A percentile compares a stretch with the other conserved stretches of the same genome.
Evolutionary conservation across 208 protist species (phyloP).

Genomic region (Leishmania mexicana): DNA sequence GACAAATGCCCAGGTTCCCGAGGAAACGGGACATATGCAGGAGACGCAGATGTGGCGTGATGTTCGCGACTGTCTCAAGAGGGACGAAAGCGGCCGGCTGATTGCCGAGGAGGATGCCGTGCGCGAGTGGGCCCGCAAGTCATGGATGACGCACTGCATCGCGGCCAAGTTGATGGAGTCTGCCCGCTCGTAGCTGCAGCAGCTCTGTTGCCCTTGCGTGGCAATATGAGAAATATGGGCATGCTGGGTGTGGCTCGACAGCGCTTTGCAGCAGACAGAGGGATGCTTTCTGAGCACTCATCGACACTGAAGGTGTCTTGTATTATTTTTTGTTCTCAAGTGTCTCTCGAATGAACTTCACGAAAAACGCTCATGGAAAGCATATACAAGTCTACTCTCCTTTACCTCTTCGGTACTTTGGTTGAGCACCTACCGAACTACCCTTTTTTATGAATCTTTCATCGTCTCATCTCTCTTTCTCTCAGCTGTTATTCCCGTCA

Average conservation of each 20-base stretch:
- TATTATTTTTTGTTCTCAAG: neutral
- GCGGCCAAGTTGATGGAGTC: constrained; percentile 55
- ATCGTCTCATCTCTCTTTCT: neutral
- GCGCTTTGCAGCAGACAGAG: neutral
- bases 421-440: neutral
- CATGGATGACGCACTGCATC: constrained; percentile 60
- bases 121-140: constrained; percentile 47
- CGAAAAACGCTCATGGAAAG: neutral
- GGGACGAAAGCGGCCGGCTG: constrained; percentile 23
- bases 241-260: neutral
- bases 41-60: constrained; percentile 66
- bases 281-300: neutral
- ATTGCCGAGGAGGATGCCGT: constrained; percentile 34
- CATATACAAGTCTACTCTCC: neutral
- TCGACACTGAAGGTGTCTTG: neutral
- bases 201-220: neutral
- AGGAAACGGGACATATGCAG: constrained; percentile 47
- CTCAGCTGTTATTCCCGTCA: neutral
- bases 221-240: neutral
- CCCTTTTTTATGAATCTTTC: neutral
- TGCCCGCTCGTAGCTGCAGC: constrained; percentile 6
- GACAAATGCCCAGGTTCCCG: constrained; percentile 39
- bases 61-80: constrained; percentile 30
- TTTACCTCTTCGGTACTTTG: neutral
- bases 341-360: neutral